phyloP scores from a whole-genome alignment of 768 basidiomycete species.

The Termitomyces bulborhizus region DNA sequence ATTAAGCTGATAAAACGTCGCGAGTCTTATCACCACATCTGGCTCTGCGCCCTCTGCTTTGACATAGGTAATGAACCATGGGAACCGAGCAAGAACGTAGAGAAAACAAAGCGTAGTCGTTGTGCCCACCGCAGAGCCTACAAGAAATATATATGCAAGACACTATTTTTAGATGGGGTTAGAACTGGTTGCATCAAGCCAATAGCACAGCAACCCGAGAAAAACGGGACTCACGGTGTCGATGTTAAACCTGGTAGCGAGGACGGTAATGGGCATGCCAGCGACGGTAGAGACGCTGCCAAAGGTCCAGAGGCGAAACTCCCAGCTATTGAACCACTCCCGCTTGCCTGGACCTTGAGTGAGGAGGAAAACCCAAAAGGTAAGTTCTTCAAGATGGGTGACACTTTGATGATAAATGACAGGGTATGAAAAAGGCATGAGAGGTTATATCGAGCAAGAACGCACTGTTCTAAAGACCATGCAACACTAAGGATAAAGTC shows the following conservation, averaged over 20 bases:
- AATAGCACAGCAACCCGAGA: neutral
- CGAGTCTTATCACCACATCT: conserved; percentile 64
- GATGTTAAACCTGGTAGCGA: conserved; percentile 52
- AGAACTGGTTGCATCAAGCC: neutral
- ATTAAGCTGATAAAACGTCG: conserved; percentile 74
- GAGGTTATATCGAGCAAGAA: conserved; percentile 3
- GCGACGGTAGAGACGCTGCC: conserved; percentile 60
- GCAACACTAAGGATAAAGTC: conserved; percentile 65
- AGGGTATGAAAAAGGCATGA: conserved; percentile 4
- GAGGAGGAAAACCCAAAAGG: conserved; percentile 80
- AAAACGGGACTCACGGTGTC: conserved; percentile 39
- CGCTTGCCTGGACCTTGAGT: conserved; percentile 68
- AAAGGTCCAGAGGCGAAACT: conserved; percentile 66
- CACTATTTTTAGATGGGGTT: conserved; percentile 35
- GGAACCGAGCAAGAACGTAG: conserved; percentile 67
- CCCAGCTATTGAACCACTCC: conserved; percentile 77
- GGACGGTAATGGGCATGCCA: conserved; percentile 66
- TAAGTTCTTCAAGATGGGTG: conserved; percentile 79
- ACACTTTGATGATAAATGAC: conserved; percentile 33
- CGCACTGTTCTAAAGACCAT: conserved; percentile 78
- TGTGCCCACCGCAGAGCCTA: conserved; percentile 61
- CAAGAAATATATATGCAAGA: conserved; percentile 70
- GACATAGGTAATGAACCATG: conserved; percentile 62
- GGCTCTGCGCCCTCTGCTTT: conserved; percentile 71
- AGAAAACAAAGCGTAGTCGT: conserved; percentile 65